Percentiles rank a stretch among this genome's conserved stretches.
phyloP scores from a whole-genome alignment of 768 basidiomycete genomes.

The Russula olivacea region DNA sequence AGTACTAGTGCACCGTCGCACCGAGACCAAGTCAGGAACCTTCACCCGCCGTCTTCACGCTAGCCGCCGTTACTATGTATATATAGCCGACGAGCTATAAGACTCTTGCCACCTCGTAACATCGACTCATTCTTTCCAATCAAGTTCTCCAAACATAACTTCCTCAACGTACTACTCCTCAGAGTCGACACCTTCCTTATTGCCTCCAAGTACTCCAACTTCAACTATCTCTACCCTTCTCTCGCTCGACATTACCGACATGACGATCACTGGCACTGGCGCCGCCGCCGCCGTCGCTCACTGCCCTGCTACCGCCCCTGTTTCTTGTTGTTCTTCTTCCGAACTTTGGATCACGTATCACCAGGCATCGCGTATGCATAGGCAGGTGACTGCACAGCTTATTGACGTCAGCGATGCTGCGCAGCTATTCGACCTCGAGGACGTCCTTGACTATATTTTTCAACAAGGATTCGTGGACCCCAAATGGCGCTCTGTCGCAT shows the following conservation, averaged over 20 bases:
- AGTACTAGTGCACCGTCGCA: no score
- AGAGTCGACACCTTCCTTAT: not conserved
- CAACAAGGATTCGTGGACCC: slow-evolving; percentile 43
- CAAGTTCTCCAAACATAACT: slow-evolving; percentile 1
- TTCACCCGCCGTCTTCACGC: not conserved
- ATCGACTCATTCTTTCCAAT: no score
- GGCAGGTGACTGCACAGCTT: slow-evolving; percentile 42
- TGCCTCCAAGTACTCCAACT: not conserved
- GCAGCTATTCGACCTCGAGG: slow-evolving; percentile 41
- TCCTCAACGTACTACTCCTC: not conserved
- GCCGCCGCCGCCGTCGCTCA: no score
- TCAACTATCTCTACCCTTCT: not conserved
- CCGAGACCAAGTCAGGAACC: not conserved
- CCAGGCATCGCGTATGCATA: slow-evolving; percentile 40
- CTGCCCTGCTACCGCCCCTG: not conserved
- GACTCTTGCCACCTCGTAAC: no score
- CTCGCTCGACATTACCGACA: not conserved
- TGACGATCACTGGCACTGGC: not conserved
- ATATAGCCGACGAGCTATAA: slow-evolving; percentile 3
- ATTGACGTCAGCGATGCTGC: slow-evolving; percentile 42
- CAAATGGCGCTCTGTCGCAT: slow-evolving; percentile 37
- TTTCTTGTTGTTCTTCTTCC: slow-evolving; percentile 4
- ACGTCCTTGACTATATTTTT: slow-evolving; percentile 44
- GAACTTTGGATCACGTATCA: slow-evolving; percentile 48
- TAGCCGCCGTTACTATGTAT: not conserved